Evolutionary conservation across 163 green algal genomes (phyloP).

Genomic region (Chlamydomonas reinhardtii): DNA sequence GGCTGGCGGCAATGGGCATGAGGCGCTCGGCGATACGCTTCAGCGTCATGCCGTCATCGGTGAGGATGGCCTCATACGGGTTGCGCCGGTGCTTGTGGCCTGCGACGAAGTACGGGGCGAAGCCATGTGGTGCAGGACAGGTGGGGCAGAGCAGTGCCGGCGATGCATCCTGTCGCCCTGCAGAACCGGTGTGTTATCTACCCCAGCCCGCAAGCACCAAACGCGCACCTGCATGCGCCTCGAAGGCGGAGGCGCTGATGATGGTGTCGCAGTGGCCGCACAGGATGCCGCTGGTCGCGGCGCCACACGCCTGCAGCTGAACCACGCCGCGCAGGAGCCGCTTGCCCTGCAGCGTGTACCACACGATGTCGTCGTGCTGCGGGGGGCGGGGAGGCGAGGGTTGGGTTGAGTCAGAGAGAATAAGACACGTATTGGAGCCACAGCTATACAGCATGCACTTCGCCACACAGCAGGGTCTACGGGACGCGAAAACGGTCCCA

Average conservation of each 20-base stretch:
- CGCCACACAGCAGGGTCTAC: no score
- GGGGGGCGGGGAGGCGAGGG: background rate
- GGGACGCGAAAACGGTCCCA: no score
- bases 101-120: constrained; percentile 8
- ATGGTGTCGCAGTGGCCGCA: constrained; percentile 83
- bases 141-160: no score
- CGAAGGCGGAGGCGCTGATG: constrained; percentile 81
- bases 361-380: constrained; percentile 67
- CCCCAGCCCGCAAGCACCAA: no score
- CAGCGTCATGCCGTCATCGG: constrained; percentile 73
- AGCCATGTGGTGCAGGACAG: background rate
- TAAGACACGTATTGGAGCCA: no score
- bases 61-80: constrained; percentile 88
- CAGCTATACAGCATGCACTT: no score
- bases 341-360: constrained; percentile 53
- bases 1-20: background rate
- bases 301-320: background rate
- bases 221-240: constrained; percentile 81
- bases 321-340: constrained; percentile 62
- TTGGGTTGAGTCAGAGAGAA: no score
- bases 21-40: constrained; percentile 67
- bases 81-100: constrained; percentile 67
- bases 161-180: no score
- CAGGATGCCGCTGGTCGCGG: constrained; percentile 74
- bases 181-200: no score